These are phyloP conservation scores for Chaetomium globosum DNA, from an alignment of 2,329 filamentous ascomycete species.

Conservation along the genomic window DNA sequence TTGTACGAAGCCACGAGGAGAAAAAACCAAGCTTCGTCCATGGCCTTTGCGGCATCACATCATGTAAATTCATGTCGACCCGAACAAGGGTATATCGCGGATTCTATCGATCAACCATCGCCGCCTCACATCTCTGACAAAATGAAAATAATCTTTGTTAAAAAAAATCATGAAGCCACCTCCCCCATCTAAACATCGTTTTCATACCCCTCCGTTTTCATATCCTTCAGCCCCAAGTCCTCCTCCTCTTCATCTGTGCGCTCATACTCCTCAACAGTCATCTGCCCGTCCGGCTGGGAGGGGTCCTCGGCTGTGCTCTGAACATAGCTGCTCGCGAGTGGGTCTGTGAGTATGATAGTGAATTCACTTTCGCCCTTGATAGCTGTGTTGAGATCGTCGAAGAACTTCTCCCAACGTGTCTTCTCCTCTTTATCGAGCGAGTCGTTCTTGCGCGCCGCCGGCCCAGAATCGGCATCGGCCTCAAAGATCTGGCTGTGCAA, in stretches of 20 bases:
- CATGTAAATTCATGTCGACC: slow-evolving; percentile 14
- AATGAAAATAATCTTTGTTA: not conserved
- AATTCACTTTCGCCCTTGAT: slow-evolving; percentile 81
- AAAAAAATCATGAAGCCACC: not conserved
- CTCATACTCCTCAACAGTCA: slow-evolving; percentile 79
- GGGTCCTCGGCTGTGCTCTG: slow-evolving; percentile 83
- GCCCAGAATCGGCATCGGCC: slow-evolving; percentile 67
- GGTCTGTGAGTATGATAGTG: slow-evolving; percentile 81
- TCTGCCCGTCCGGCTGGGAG: slow-evolving; percentile 70
- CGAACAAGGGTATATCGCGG: slow-evolving; percentile 20
- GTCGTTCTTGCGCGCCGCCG: slow-evolving; percentile 67
- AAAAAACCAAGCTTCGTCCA: not conserved
- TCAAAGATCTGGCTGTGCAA: slow-evolving; percentile 87
- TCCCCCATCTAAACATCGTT: slow-evolving; percentile 46
- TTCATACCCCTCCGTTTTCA: slow-evolving; percentile 88
- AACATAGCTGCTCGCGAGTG: slow-evolving; percentile 89
- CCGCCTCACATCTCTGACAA: not conserved
- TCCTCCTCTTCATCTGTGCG: slow-evolving; percentile 92
- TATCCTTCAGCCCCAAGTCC: slow-evolving; percentile 85
- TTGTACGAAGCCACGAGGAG: not conserved
- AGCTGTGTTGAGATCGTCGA: slow-evolving; percentile 71
- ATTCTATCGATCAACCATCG: slow-evolving; percentile 1
- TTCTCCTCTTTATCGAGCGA: slow-evolving; percentile 69
- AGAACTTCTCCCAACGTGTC: slow-evolving; percentile 78
- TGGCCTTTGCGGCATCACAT: slow-evolving; percentile 11